A percentile compares a stretch with the other conserved stretches of the same genome.
phyloP scores from a whole-genome alignment of 1,139 yeast species.

The Saccharomyces hybrid region DNA sequence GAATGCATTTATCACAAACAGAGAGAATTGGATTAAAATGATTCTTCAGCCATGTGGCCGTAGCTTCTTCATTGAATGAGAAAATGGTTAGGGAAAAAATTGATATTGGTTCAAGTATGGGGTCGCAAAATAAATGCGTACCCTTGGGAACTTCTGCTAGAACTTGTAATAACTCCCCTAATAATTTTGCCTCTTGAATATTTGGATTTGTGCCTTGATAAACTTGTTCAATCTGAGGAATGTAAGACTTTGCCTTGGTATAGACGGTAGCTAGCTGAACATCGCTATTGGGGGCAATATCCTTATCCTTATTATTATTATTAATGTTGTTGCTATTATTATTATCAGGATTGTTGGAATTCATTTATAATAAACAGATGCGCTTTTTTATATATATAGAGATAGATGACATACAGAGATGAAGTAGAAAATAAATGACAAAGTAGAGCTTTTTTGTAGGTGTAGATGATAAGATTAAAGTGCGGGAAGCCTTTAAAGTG shows the following conservation, averaged over 20 bases:
- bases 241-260: constrained; percentile 16
- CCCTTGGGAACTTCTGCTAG: constrained; percentile 22
- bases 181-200: constrained; percentile 24
- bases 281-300: neutral
- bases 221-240: constrained; percentile 23
- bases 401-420: neutral
- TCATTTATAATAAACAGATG: neutral
- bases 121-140: constrained; percentile 53
- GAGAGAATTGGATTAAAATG: constrained; percentile 37
- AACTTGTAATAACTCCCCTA: constrained; percentile 27
- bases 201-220: constrained; percentile 23
- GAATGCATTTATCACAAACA: constrained; percentile 46
- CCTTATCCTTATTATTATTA: neutral
- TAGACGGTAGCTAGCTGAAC: constrained; percentile 3
- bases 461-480: neutral
- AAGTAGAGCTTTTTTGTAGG: neutral
- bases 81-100: constrained; percentile 51
- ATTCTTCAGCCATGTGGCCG: constrained; percentile 39
- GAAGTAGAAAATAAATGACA: neutral
- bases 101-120: constrained; percentile 40
- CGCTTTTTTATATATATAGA: neutral
- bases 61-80: constrained; percentile 46
- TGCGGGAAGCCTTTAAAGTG: neutral
- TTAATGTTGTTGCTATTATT: neutral
- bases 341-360: neutral